Evolutionary conservation across 1,139 yeast genomes (phyloP).

Genomic region (Hemisphaericaspora lyxosophila): DNA sequence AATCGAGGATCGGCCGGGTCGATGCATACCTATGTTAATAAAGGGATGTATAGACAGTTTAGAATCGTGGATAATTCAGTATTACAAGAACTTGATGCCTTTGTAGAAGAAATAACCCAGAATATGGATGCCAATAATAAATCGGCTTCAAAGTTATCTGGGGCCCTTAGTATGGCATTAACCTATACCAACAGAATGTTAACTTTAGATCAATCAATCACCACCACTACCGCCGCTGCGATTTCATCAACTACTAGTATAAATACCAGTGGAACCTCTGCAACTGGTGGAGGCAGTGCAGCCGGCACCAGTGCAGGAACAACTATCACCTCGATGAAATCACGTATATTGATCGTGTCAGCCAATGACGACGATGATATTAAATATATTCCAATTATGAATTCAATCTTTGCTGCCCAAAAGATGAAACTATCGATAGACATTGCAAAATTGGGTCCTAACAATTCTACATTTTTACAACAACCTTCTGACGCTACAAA

Average conservation of each 20-base stretch:
- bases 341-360: constrained; percentile 73
- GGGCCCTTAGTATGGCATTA: constrained; percentile 76
- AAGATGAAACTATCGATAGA: constrained; percentile 88
- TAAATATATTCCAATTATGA: constrained; percentile 92
- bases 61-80: constrained; percentile 77
- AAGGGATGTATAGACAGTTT: constrained; percentile 81
- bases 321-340: constrained; percentile 46
- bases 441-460: constrained; percentile 77
- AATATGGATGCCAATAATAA: constrained; percentile 17
- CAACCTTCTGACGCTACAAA: constrained; percentile 96
- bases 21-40: constrained; percentile 17
- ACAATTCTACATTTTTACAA: constrained; percentile 77
- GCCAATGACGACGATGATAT: constrained; percentile 76
- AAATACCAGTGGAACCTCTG: constrained; percentile 11
- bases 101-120: constrained; percentile 36
- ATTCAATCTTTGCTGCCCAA: constrained; percentile 93
- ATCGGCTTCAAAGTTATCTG: constrained; percentile 56
- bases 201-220: constrained; percentile 48
- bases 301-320: constrained; percentile 13
- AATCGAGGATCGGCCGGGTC: background rate
- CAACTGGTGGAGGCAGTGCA: constrained; percentile 11
- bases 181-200: constrained; percentile 75
- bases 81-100: constrained; percentile 55
- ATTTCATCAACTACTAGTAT: constrained; percentile 41
- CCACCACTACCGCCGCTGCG: constrained; percentile 50